Conservation (phyloP, 805 yeast genomes). For the Hanseniaspora nectarophila region DNA sequence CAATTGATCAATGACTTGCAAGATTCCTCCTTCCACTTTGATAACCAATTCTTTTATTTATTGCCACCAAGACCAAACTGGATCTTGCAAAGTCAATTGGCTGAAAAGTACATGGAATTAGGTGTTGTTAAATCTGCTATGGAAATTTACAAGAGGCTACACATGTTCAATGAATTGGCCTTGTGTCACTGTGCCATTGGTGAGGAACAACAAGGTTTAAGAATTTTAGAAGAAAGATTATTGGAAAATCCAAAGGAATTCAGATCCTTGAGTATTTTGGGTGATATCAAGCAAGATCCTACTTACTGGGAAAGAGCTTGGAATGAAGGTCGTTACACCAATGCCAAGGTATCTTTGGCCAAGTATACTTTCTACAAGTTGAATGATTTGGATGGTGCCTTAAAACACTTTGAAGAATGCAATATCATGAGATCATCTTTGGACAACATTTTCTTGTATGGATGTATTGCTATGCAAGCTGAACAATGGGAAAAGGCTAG, state of each 20-base stretch:
- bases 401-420: slow-evolving; percentile 63
- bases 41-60: slow-evolving; percentile 58
- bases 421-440: slow-evolving; percentile 41
- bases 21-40: slow-evolving; percentile 40
- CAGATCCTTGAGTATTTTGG: slow-evolving; percentile 69
- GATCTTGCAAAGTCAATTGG: slow-evolving; percentile 69
- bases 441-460: slow-evolving; percentile 85
- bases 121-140: slow-evolving; percentile 81
- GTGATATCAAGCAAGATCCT: slow-evolving; percentile 74
- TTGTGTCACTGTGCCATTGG: slow-evolving; percentile 82
- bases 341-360: slow-evolving; percentile 77
- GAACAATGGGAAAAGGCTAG: slow-evolving; percentile 65
- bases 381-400: slow-evolving; percentile 42
- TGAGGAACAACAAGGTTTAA: slow-evolving; percentile 53
- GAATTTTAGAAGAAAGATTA: slow-evolving; percentile 44
- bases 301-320: slow-evolving; percentile 72
- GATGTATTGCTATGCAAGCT: slow-evolving; percentile 74
- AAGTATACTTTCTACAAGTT: slow-evolving; percentile 46
- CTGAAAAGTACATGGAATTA: slow-evolving; percentile 73
- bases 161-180: slow-evolving; percentile 71
- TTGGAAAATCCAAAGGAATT: slow-evolving; percentile 58
- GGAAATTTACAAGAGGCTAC: slow-evolving; percentile 72
- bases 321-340: slow-evolving; percentile 69
- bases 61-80: slow-evolving; percentile 73
- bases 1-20: slow-evolving; percentile 74